Percentiles rank a stretch among this genome's conserved stretches.
Evolutionary conservation across 805 yeast genomes (phyloP).

Genomic region (Candida yuanshanica): DNA sequence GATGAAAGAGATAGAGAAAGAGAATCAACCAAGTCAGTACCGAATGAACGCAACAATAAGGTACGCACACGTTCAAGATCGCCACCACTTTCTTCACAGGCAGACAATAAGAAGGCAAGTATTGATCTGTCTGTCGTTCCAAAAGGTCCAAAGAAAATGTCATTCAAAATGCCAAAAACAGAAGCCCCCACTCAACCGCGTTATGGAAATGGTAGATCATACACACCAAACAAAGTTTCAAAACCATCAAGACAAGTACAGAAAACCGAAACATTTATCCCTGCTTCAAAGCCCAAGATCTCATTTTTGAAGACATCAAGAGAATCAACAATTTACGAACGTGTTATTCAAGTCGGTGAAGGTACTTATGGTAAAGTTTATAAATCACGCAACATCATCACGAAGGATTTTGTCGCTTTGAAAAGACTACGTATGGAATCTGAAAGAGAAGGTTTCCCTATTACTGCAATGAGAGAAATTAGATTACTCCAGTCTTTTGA

Average conservation of each 20-base stretch:
- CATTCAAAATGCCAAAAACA: constrained; percentile 15
- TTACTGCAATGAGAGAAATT: constrained; percentile 91
- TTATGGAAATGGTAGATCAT: constrained; percentile 4
- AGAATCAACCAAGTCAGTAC: neutral
- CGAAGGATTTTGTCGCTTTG: constrained; percentile 75
- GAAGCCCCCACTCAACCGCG: neutral
- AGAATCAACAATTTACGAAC: constrained; percentile 42
- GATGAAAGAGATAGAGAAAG: neutral
- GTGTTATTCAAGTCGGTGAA: constrained; percentile 92
- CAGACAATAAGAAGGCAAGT: neutral
- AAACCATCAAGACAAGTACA: neutral
- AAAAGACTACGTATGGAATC: constrained; percentile 78
- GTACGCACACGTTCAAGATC: constrained; percentile 3
- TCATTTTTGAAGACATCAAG: constrained; percentile 21
- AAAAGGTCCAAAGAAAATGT: constrained; percentile 15
- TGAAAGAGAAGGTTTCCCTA: constrained; percentile 93
- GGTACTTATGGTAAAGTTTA: constrained; percentile 97
- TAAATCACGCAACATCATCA: constrained; percentile 69
- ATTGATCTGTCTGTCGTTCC: neutral
- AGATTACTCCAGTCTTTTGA: constrained; percentile 75
- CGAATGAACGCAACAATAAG: neutral
- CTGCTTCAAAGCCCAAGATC: constrained; percentile 4
- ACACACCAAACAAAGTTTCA: constrained; percentile 2
- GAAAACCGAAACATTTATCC: neutral
- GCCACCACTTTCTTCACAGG: neutral